Evolutionary conservation across 257 asterid species (phyloP).

Genomic region (Nicotiana tomentosiformis): DNA sequence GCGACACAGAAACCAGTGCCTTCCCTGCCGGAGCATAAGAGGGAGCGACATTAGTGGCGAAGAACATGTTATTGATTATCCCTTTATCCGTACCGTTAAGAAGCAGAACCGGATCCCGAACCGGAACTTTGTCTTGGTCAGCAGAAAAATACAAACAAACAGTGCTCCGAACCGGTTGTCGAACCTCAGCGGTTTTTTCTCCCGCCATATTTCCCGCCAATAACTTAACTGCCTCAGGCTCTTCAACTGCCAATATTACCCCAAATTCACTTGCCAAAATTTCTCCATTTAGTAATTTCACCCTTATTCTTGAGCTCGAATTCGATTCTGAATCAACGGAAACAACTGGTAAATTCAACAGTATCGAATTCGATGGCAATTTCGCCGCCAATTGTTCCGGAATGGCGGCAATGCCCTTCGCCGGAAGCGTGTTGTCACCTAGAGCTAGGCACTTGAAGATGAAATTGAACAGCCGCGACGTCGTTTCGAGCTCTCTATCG

Average conservation of each 20-base stretch:
- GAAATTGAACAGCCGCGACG: constrained; percentile 79
- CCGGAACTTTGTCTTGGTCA: constrained; percentile 50
- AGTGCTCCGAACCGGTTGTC: constrained; percentile 65
- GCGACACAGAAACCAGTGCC: constrained; percentile 69
- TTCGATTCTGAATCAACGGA: constrained; percentile 31
- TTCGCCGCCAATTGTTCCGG: constrained; percentile 72
- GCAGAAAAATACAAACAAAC: constrained; percentile 67
- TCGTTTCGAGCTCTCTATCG: constrained; percentile 75
- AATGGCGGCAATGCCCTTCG: constrained; percentile 74
- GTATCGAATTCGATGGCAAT: constrained; percentile 38
- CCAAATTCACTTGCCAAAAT: constrained; percentile 50
- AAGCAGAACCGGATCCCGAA: constrained; percentile 60
- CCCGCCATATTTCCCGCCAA: constrained; percentile 33
- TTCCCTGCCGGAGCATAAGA: constrained; percentile 75
- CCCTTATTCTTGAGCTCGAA: constrained; percentile 14
- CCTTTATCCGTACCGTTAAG: constrained; percentile 75
- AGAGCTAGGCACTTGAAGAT: constrained; percentile 77
- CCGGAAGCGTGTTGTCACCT: constrained; percentile 84
- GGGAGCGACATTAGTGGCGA: constrained; percentile 73
- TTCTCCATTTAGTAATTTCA: constrained; percentile 51
- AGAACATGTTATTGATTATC: constrained; percentile 88
- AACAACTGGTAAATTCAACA: constrained; percentile 47
- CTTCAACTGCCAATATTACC: constrained; percentile 74
- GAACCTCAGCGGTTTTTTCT: constrained; percentile 18
- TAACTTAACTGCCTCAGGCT: constrained; percentile 52